Base-by-base conservation (phyloP, 331 rosid genomes). In the Erythrophleum ivorense region DNA sequence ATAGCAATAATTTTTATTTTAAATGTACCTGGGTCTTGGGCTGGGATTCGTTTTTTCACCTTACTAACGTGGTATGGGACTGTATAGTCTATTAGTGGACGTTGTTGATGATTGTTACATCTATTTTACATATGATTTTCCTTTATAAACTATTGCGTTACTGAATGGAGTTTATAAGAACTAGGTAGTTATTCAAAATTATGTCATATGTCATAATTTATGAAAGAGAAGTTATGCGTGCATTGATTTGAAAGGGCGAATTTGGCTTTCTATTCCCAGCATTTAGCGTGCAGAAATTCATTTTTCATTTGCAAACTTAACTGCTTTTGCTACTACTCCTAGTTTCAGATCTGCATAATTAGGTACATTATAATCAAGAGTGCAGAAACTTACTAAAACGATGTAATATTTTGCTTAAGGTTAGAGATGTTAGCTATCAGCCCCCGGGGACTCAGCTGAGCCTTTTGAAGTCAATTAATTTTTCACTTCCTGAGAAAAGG, bases 401-500 rank as follows among this genome's bases (percentile, higher is more conserved):
- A 7, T 86, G 21, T 38, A 36, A n/a, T 80, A 0, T 79, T 75
- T n/a, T 31, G 59, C 55, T 84, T 8, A 59, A 92, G 98, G 98
- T 90, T 60, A 88, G 81, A 89, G 95, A 91, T 80, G 90, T 90
- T 59, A 81, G 91, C 87, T 95, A 92, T 88, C 94, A 90, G 77
- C 93, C 95, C 4, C 97, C 97, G 1, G 98, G 98, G 85, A 91
- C 92, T 14, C 92, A 95, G 87, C 84, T 85, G 80, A 86, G 76
- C 73, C 97, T 95, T 72, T 85, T 95, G 36, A 86, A 88, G 80
- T 79, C 88, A 33, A 94, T 92, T 84, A 91, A 66, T 80, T 91
- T 95, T 85, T 90, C 97, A 0, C 97, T 95, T 79, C 92, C 86
- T 0, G 97, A 93, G 87, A 95, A 86, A 80, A 93, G 97, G 98